Conservation (phyloP, 176 grass and related monocot genomes). For the Rhynchospora breviuscula region DNA sequence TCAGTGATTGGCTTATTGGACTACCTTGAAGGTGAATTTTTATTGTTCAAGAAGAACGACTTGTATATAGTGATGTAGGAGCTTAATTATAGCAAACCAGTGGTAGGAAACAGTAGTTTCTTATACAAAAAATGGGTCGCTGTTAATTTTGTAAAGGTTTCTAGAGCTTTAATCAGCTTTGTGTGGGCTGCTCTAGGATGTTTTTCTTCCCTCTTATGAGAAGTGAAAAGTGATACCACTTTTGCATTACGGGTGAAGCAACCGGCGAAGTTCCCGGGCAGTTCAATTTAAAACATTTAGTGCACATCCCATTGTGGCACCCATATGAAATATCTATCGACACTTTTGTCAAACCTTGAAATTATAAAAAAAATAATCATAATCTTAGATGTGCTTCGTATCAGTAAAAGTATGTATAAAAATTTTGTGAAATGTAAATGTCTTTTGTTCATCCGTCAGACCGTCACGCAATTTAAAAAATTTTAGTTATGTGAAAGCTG, state of each 20-base stretch:
- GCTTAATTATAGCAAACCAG: neutral
- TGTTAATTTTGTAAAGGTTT: constrained; percentile 5
- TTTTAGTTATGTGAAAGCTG: neutral
- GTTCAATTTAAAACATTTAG: neutral
- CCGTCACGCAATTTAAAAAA: neutral
- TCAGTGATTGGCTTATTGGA: constrained; percentile 41
- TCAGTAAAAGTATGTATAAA: neutral
- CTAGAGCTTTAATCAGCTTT: neutral
- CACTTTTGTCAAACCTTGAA: neutral
- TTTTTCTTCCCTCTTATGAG: neutral
- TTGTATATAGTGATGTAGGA: constrained; percentile 51
- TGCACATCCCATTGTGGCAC: neutral
- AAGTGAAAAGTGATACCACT: neutral
- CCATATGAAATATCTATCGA: neutral
- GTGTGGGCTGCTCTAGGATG: neutral
- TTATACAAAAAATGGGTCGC: neutral
- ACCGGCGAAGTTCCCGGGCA: neutral
- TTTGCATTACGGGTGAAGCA: neutral
- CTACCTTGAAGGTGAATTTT: constrained; percentile 47
- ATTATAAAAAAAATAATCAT: neutral
- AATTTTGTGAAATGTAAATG: neutral
- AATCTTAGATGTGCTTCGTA: neutral
- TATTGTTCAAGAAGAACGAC: constrained; percentile 66
- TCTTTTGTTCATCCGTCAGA: neutral
- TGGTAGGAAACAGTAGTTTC: too few relatives aligned